phyloP scores from a whole-genome alignment of 1,284 basidiomycete species.

The Sporisorium iseilematis-ciliati region DNA sequence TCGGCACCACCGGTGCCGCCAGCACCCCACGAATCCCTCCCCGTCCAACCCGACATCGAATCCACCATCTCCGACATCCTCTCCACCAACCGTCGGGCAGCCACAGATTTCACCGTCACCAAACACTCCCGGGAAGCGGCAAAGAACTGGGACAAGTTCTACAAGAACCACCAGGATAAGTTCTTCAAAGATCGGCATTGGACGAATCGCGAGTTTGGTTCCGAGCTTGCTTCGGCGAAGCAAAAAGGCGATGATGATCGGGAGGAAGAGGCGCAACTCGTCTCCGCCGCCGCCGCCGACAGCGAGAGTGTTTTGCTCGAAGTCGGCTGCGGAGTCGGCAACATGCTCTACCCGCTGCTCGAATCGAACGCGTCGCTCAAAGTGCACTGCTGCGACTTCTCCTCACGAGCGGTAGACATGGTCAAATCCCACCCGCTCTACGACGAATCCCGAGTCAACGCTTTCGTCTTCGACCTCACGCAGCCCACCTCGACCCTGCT shows the following conservation, averaged over 20 bases:
- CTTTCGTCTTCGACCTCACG: conserved; percentile 69
- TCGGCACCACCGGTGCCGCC: conserved; percentile 5
- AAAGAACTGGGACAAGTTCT: conserved; percentile 69
- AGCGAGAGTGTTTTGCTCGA: conserved; percentile 58
- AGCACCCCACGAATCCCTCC: conserved; percentile 22
- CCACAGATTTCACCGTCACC: conserved; percentile 52
- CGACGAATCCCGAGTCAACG: conserved; percentile 56
- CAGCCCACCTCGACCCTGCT: conserved; percentile 12
- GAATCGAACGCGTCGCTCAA: conserved; percentile 47
- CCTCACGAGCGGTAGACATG: conserved; percentile 62
- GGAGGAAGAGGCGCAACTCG: conserved; percentile 34
- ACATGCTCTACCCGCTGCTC: conserved; percentile 66
- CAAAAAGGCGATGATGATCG: conserved; percentile 28
- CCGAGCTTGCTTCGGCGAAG: conserved; percentile 8
- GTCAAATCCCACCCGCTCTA: conserved; percentile 62
- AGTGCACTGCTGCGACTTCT: conserved; percentile 69
- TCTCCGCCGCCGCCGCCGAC: background rate
- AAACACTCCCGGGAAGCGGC: conserved; percentile 63
- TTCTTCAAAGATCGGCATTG: conserved; percentile 71
- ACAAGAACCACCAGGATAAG: conserved; percentile 64
- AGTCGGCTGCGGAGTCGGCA: conserved; percentile 69
- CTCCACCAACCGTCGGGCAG: conserved; percentile 53
- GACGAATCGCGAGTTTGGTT: conserved; percentile 67
- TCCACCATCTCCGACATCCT: conserved; percentile 29
- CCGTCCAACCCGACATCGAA: conserved; percentile 27